Evolutionary conservation across 306 rosid genomes (phyloP).

Genomic region (Gastrolobium bilobum): DNA sequence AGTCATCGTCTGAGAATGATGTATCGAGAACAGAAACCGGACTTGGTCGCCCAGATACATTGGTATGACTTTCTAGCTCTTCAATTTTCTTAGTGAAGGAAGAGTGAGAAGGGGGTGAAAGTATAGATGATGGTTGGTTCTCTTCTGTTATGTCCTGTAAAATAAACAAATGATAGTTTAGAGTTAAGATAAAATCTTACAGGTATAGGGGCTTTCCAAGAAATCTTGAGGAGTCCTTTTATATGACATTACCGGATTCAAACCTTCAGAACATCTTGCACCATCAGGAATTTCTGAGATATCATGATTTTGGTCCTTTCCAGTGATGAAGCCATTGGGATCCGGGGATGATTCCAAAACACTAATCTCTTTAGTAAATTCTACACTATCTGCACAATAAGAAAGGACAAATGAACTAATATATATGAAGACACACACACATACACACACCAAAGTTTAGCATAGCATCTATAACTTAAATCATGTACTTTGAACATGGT

Average conservation of each 20-base stretch:
- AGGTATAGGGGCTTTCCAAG: constrained; percentile 7
- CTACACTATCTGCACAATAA: constrained; percentile 59
- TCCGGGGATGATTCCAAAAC: constrained; percentile 56
- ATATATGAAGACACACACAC: neutral
- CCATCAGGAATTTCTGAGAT: constrained; percentile 53
- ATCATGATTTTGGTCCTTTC: constrained; percentile 56
- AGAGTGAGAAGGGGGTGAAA: constrained; percentile 62
- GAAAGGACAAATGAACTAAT: constrained; percentile 37
- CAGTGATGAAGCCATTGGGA: constrained; percentile 44
- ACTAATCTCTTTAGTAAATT: constrained; percentile 49
- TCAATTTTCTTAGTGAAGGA: constrained; percentile 52
- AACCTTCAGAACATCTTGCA: constrained; percentile 50
- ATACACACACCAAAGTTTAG: neutral
- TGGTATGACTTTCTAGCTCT: constrained; percentile 57
- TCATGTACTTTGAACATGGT: constrained; percentile 46
- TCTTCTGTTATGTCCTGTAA: constrained; percentile 70
- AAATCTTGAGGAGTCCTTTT: neutral
- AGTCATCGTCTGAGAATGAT: constrained; percentile 73
- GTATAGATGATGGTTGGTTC: constrained; percentile 60
- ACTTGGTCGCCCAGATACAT: constrained; percentile 79
- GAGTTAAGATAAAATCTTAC: constrained; percentile 40
- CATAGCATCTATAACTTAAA: constrained; percentile 18
- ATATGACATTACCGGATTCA: constrained; percentile 63
- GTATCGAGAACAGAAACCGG: constrained; percentile 92
- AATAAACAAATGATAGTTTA: constrained; percentile 19